Evolutionary conservation across 805 yeast species (phyloP), one percentile per base, ranked within the genome.

Genomic region (Nakazawaea siamensis): DNA sequence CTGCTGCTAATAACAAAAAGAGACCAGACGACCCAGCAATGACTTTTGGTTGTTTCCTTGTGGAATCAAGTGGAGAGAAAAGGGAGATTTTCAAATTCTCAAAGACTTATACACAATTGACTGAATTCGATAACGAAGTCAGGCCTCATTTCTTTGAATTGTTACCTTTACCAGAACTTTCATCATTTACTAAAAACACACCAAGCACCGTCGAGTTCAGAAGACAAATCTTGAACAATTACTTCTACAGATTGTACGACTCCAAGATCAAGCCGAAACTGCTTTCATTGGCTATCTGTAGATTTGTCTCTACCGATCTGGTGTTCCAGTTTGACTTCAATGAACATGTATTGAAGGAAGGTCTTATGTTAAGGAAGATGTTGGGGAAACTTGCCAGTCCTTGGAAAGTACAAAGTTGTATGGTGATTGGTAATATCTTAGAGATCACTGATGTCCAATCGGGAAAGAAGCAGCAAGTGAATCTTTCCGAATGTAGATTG

Each of bases 61-160:
- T 32, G 5, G 40, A 37, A n/a, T n/a, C 17, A 7, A 59, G 68
- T 30, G 68, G 76, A 23, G 74, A 66, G 17, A 57, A 64, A 26
- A 76, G 76, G 41, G 85, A 78, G 46, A 70, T 83, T 63, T 88
- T 94, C 80, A 67, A 76, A 45, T 74, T 85, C 35, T 62, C 75
- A 27, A 86, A 86, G 48, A 55, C 75, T 2, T 69, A 76, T 39
- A 58, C 70, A 1, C 80, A 78, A 45, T 58, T 90, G n/a, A 42
- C 62, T 5, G 62, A 66, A 8, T 64, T 88, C 42, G 94, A 86
- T 54, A 54, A 58, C 16, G 72, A 67, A 26, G 59, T 85, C 9
- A 64, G 86, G 42, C 71, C 71, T 4, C 50, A 66, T 38, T 63
- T 64, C 38, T 68, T 74, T 33, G 73, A 76, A 17, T 55, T 80